Evolutionary conservation across 306 rosid species (phyloP), one percentile per base, ranked within the genome.

Genomic region (Styphnolobium japonicum): DNA sequence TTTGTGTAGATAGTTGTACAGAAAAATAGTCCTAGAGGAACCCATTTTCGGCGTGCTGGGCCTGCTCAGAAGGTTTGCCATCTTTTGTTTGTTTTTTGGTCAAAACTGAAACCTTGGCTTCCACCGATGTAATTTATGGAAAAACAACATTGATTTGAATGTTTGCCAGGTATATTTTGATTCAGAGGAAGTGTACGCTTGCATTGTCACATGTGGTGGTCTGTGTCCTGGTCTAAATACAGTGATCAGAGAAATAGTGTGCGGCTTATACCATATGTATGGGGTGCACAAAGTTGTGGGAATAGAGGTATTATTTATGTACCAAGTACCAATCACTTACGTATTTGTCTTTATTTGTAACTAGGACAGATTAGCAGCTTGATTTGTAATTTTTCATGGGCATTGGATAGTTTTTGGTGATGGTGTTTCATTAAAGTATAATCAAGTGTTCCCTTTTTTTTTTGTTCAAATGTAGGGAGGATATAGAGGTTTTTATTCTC

Each of bases 211-310:
- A 9, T 95, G 98, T 53, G 98, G 98, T 43, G 98, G 98, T 75
- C 97, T 95, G 25, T 95, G 98, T 81, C 98, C 98, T 51, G 98
- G 98, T 10, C 94, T 95, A 85, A 95, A 95, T 86, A 95, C 98
- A 0, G 98, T 95, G 77, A 95, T 91, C 22, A 92, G 98, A 85
- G 98, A 95, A 83, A 81, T 95, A 21, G 98, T 92, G 3, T 95
- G 98, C 56, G 96, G 98, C 57, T 80, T 95, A 77, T 75, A 88
- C 82, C 75, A 95, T 75, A 95, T 95, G 98, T 92, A 92, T 58
- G 98, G 93, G 5, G 98, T 95, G 25, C 89, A 86, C 85, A 89
- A 21, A 83, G 90, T 95, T 83, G 63, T 85, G 11, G 98, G 98
- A 45, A 91, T 95, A 29, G 81, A 85, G 70, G 98, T 92, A 74